Percentiles rank a stretch among this genome's conserved stretches.
These are phyloP conservation scores for Scheffersomyces lignosus DNA, from an alignment of 805 yeast genomes.

Conservation along the genomic window DNA sequence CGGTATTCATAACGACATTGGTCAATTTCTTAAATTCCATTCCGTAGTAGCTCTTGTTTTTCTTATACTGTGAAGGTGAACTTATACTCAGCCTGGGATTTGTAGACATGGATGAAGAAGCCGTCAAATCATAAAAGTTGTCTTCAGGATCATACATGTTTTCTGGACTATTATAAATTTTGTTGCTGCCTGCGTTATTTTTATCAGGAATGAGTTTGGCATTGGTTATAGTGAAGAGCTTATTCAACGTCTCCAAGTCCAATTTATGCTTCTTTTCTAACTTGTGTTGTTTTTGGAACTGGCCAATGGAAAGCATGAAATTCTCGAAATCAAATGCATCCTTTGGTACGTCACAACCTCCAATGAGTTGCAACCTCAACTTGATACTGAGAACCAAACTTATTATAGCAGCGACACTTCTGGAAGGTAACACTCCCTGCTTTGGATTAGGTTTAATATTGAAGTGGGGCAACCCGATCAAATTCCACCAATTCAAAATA, in stretches of 20 bases:
- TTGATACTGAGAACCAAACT: conserved; percentile 76
- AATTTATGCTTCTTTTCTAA: conserved; percentile 52
- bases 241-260: conserved; percentile 54
- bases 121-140: conserved; percentile 2
- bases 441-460: conserved; percentile 43
- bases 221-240: conserved; percentile 36
- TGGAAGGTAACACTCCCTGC: conserved; percentile 59
- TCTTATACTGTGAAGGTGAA: conserved; percentile 16
- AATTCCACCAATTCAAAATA: conserved; percentile 77
- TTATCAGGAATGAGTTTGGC: conserved; percentile 27
- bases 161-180: neutral
- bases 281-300: conserved; percentile 73
- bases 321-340: conserved; percentile 81
- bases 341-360: conserved; percentile 58
- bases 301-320: conserved; percentile 65
- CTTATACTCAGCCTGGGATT: conserved; percentile 1
- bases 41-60: conserved; percentile 35
- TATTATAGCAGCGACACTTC: conserved; percentile 74
- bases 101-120: conserved; percentile 3
- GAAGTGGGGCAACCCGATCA: conserved; percentile 57
- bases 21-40: conserved; percentile 51
- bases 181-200: conserved; percentile 3
- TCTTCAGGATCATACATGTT: conserved; percentile 1
- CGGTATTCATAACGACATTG: conserved; percentile 69
- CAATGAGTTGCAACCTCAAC: conserved; percentile 48